These are phyloP conservation scores for Hypoxylon lenormandii DNA, from an alignment of 495 filamentous ascomycete genomes.

Conservation along the genomic window DNA sequence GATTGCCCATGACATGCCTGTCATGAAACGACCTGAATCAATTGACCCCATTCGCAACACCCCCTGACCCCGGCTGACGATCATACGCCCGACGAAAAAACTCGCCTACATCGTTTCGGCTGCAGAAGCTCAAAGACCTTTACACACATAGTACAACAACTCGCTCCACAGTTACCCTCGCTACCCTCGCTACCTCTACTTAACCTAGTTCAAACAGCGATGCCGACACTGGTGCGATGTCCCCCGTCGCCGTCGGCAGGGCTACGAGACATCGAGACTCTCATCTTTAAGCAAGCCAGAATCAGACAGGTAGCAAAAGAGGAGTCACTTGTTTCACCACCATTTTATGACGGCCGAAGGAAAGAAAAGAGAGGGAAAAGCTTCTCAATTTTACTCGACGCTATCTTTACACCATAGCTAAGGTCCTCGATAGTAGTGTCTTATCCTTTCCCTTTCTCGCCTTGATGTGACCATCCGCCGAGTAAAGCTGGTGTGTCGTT, in stretches of 20 bases:
- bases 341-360: not conserved
- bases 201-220: constrained; percentile 36
- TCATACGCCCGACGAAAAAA: constrained; percentile 44
- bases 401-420: constrained; percentile 1
- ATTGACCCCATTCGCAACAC: constrained; percentile 28
- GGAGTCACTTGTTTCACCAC: constrained; percentile 44
- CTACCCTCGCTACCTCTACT: no score
- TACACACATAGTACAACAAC: no score
- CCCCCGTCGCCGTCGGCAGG: constrained; percentile 28
- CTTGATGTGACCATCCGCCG: not conserved
- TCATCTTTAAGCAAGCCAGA: constrained; percentile 27
- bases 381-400: constrained; percentile 11
- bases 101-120: constrained; percentile 31
- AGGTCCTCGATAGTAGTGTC: constrained; percentile 1
- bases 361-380: constrained; percentile 1
- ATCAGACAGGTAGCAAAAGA: constrained; percentile 16
- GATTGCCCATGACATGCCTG: constrained; percentile 38
- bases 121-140: constrained; percentile 2
- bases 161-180: constrained; percentile 12
- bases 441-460: constrained; percentile 1
- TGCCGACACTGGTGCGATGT: constrained; percentile 33
- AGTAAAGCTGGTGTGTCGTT: constrained; percentile 7
- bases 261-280: constrained; percentile 37
- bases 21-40: constrained; percentile 45
- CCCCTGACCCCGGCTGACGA: constrained; percentile 43